phyloP scores from a whole-genome alignment of 2,329 filamentous ascomycete species.

The Botrytis medusae region DNA sequence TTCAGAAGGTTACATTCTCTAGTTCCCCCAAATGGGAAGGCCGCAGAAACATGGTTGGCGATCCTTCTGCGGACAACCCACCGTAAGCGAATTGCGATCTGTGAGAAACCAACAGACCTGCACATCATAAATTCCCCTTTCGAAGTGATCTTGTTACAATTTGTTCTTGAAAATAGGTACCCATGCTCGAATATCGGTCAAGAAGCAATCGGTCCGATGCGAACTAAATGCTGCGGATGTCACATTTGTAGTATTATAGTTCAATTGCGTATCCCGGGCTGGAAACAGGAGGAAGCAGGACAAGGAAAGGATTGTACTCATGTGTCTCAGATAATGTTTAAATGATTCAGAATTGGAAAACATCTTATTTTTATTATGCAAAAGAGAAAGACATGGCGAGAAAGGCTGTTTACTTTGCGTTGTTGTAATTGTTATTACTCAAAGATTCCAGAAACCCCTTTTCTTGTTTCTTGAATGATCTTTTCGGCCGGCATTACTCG shows the following conservation, averaged over 20 bases:
- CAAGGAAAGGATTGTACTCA: background rate
- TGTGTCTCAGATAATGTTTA: background rate
- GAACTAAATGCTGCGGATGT: too few relatives aligned
- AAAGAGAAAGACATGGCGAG: too few relatives aligned
- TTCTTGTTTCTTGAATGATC: constrained; percentile 44
- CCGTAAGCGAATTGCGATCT: background rate
- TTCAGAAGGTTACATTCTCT: background rate
- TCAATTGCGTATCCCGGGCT: background rate
- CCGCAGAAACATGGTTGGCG: background rate
- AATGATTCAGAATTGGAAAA: too few relatives aligned
- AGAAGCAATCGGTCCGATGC: background rate
- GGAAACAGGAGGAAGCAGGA: background rate
- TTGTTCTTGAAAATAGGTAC: accelerated
- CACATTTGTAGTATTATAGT: background rate
- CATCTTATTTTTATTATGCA: background rate
- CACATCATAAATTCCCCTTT: background rate
- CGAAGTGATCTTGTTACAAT: background rate
- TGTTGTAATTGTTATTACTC: background rate
- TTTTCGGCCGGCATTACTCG: constrained; percentile 49
- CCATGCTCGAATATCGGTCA: too few relatives aligned
- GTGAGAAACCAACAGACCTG: background rate
- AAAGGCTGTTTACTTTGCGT: background rate
- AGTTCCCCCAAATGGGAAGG: background rate
- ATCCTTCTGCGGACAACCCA: background rate
- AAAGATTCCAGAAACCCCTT: background rate